Percentiles rank a stretch among this genome's conserved stretches.
These are phyloP conservation scores for Camellia oleifera DNA, from an alignment of 179 eudicot species.

Conservation along the genomic window DNA sequence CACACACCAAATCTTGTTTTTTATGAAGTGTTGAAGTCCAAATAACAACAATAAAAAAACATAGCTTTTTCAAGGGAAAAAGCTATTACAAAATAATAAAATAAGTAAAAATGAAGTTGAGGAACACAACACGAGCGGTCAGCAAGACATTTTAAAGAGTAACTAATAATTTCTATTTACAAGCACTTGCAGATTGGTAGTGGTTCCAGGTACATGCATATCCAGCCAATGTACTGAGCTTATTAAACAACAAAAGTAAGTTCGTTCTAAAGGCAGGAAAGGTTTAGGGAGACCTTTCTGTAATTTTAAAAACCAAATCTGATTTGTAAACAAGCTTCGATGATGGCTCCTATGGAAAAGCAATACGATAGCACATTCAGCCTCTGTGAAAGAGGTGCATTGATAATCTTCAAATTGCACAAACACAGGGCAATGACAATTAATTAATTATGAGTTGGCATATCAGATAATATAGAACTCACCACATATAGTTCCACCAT, in stretches of 20 bases:
- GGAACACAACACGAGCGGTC: not conserved
- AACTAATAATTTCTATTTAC: not conserved
- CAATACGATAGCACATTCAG: not conserved
- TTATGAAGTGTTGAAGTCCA: not conserved
- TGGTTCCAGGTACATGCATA: constrained; percentile 4
- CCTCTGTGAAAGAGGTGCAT: not conserved
- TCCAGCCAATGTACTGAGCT: not conserved
- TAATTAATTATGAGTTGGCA: not conserved
- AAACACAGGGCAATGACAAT: not conserved
- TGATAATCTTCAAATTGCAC: not conserved
- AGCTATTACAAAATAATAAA: constrained; percentile 2
- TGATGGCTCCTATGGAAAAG: not conserved
- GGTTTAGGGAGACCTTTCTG: not conserved
- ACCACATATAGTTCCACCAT: constrained; percentile 61
- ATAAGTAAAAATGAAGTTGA: not conserved
- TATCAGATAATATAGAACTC: constrained; percentile 23
- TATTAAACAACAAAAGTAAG: constrained; percentile 1
- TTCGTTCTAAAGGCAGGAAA: not conserved
- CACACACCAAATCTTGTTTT: not conserved
- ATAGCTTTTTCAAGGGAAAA: not conserved
- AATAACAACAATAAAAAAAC: not conserved
- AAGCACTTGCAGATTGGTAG: not conserved
- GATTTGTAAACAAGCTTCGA: not conserved
- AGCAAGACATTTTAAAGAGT: not conserved
- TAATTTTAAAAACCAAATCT: not conserved